Evolutionary conservation across 257 asterid species (phyloP).

Genomic region (Nicotiana undulata): DNA sequence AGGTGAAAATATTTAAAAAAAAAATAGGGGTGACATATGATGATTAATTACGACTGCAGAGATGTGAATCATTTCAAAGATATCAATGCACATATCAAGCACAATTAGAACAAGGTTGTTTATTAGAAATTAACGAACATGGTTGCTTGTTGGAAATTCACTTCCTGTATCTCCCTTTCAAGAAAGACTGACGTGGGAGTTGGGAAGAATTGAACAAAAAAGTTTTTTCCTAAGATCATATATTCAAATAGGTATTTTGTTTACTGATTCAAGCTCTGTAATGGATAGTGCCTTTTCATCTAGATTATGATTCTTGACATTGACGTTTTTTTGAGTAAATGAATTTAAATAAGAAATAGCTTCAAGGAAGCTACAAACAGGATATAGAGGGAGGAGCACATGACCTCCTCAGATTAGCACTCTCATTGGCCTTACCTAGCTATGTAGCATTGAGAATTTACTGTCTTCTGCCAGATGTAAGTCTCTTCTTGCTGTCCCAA

Average conservation of each 20-base stretch:
- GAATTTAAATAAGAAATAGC: neutral
- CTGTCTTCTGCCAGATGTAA: conserved; percentile 76
- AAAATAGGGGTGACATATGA: neutral
- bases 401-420: neutral
- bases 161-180: too few relatives aligned
- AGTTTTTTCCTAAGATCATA: neutral
- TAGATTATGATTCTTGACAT: neutral
- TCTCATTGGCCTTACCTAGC: conserved; percentile 47
- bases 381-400: neutral
- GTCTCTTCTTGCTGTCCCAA: conserved; percentile 79
- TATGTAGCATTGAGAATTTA: conserved; percentile 54
- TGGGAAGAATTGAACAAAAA: neutral
- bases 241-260: neutral
- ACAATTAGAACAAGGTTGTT: neutral
- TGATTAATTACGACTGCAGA: neutral
- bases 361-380: neutral
- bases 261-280: neutral
- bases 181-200: neutral
- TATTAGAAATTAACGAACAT: too few relatives aligned
- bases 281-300: neutral
- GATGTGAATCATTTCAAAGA: neutral
- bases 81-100: neutral
- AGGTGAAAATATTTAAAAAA: too few relatives aligned
- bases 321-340: neutral
- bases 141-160: too few relatives aligned